phyloP scores from a whole-genome alignment of 2,329 filamentous ascomycete genomes.

The Knufia petricola region DNA sequence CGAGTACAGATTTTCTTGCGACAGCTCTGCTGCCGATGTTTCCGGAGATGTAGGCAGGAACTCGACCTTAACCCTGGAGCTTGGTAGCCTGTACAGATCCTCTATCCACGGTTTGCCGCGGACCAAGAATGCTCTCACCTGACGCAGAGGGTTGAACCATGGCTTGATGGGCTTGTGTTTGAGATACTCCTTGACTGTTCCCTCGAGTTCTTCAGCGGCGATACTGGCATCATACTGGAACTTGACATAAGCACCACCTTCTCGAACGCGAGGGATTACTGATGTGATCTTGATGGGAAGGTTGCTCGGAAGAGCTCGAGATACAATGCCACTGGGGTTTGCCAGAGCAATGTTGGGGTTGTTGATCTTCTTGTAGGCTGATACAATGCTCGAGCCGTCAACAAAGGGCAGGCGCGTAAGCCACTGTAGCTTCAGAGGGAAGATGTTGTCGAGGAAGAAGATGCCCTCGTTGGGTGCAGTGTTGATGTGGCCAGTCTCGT shows the following conservation, averaged over 20 bases:
- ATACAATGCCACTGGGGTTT: constrained; percentile 46
- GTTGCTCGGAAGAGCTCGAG: constrained; percentile 53
- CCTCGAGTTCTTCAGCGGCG: constrained; percentile 48
- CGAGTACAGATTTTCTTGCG: constrained; percentile 76
- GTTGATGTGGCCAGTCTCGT: constrained; percentile 63
- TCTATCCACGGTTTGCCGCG: constrained; percentile 86
- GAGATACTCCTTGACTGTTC: constrained; percentile 53
- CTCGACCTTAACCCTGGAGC: constrained; percentile 66
- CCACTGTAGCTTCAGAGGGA: constrained; percentile 66
- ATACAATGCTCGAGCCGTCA: constrained; percentile 28
- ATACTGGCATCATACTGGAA: constrained; percentile 50
- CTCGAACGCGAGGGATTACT: constrained; percentile 74
- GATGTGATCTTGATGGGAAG: constrained; percentile 63
- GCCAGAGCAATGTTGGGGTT: constrained; percentile 43
- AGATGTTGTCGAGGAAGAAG: constrained; percentile 85
- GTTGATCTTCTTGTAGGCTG: constrained; percentile 30
- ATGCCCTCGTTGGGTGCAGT: constrained; percentile 67
- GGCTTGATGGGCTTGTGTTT: constrained; percentile 64
- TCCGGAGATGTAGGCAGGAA: constrained; percentile 68
- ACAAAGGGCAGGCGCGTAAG: constrained; percentile 45
- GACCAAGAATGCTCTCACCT: constrained; percentile 63
- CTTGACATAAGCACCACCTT: constrained; percentile 90
- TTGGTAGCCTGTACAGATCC: constrained; percentile 76
- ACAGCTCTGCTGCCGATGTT: constrained; percentile 64
- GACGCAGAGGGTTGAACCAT: constrained; percentile 78